Percentiles rank a stretch among this genome's conserved stretches.
Evolutionary conservation across 2,329 filamentous ascomycete species (phyloP).

Genomic region (Bimuria novae-zelandiae): DNA sequence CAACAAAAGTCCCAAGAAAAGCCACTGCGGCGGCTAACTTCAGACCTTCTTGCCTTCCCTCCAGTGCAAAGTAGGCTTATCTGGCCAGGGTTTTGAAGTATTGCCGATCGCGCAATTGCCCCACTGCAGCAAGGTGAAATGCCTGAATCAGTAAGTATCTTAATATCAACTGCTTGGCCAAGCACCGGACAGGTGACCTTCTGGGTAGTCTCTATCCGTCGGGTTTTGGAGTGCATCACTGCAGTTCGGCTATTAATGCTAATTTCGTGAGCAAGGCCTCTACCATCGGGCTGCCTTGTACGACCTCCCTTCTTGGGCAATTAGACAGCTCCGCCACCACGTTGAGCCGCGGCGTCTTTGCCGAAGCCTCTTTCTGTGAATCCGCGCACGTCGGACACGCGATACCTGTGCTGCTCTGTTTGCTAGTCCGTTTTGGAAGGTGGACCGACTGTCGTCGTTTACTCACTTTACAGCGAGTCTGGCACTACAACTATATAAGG

Average conservation of each 20-base stretch:
- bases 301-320: conserved; percentile 38
- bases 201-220: conserved; percentile 22
- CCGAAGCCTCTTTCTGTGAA: conserved; percentile 16
- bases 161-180: conserved; percentile 39
- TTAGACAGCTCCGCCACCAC: conserved; percentile 30
- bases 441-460: conserved; percentile 23
- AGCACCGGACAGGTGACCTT: conserved; percentile 25
- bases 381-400: conserved; percentile 22
- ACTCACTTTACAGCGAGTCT: conserved; percentile 10
- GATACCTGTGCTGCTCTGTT: conserved; percentile 15
- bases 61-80: conserved; percentile 22
- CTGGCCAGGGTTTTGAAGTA: conserved; percentile 18
- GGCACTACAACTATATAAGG: conserved; percentile 37
- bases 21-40: conserved; percentile 14
- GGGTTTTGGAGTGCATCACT: conserved; percentile 20
- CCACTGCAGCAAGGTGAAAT: conserved; percentile 26
- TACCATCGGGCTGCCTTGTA: conserved; percentile 31
- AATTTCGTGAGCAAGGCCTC: conserved; percentile 28
- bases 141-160: conserved; percentile 39
- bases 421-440: conserved; percentile 40
- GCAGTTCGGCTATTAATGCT: conserved; percentile 25
- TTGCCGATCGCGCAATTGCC: conserved; percentile 25
- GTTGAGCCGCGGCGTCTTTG: conserved; percentile 25
- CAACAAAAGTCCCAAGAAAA: conserved; percentile 14
- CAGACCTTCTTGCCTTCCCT: conserved; percentile 20